Evolutionary conservation across 805 yeast species (phyloP).

Genomic region (Scheffersomyces ergatensis): DNA sequence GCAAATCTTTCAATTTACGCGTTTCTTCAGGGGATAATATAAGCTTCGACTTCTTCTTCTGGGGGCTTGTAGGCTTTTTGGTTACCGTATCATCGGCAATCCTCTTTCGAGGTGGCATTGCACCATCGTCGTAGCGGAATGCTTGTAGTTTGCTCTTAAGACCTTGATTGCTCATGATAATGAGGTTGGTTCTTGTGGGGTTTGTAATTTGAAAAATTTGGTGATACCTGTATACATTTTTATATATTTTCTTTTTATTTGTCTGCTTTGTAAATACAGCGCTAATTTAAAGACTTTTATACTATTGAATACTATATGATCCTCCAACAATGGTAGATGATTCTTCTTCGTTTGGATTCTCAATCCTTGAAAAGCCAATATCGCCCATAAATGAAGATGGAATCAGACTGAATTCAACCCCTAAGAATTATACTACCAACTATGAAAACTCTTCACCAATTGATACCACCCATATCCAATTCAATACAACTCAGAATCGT

Average conservation of each 20-base stretch:
- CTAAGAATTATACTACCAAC: constrained; percentile 5
- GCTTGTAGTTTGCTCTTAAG: neutral
- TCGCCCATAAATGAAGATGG: constrained; percentile 11
- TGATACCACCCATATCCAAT: constrained; percentile 6
- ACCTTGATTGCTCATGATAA: neutral
- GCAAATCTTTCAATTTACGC: constrained; percentile 13
- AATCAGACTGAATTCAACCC: constrained; percentile 17
- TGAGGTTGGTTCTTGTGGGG: too few species aligned
- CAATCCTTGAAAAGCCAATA: constrained; percentile 6
- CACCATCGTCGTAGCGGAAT: neutral
- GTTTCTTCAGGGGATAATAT: neutral
- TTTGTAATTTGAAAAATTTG: too few species aligned
- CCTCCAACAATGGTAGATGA: constrained; percentile 2
- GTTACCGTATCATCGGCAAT: neutral
- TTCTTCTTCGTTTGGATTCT: constrained; percentile 9
- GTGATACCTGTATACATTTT: too few species aligned
- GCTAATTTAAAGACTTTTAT: too few species aligned
- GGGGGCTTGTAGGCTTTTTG: neutral
- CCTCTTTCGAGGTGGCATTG: neutral
- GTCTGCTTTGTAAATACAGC: too few species aligned
- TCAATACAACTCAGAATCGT: neutral
- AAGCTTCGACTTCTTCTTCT: too few species aligned
- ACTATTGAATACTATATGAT: neutral
- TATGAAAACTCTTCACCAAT: constrained; percentile 9
- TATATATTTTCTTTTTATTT: too few species aligned